Conservation (phyloP, 2,329 filamentous ascomycete species). For the Trichoderma pleuroti region DNA sequence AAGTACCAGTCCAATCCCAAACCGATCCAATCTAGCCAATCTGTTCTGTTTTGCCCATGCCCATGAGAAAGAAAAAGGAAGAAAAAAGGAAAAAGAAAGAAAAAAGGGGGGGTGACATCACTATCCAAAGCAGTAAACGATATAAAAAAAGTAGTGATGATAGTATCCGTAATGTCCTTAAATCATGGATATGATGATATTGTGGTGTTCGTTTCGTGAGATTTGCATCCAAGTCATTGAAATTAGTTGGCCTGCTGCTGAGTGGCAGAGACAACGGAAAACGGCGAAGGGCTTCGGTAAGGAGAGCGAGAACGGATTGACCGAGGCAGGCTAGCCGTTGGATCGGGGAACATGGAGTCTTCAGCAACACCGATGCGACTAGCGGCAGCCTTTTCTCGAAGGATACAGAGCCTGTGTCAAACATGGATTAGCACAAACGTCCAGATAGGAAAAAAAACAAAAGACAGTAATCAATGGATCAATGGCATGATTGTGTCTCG, state of each 20-base stretch:
- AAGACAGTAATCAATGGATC: not conserved
- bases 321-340: slow-evolving; percentile 21
- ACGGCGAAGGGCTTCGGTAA: slow-evolving; percentile 13
- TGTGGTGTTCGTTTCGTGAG: not conserved
- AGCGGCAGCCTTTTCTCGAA: slow-evolving; percentile 52
- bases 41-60: not conserved
- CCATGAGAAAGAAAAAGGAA: not conserved
- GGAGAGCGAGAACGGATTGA: slow-evolving; percentile 16
- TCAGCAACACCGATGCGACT: slow-evolving; percentile 47
- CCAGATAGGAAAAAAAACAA: too few relatives aligned
- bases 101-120: not conserved
- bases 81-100: not conserved
- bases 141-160: not conserved
- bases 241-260: slow-evolving; percentile 1
- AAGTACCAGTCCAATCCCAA: not conserved
- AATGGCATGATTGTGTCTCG: not conserved
- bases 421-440: not conserved
- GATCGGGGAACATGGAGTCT: slow-evolving; percentile 26
- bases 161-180: not conserved
- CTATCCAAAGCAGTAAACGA: not conserved
- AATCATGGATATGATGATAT: not conserved
- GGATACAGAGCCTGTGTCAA: slow-evolving; percentile 42
- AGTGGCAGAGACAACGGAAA: slow-evolving; percentile 4
- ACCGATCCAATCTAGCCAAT: not conserved
- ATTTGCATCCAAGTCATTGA: not conserved